Evolutionary conservation across 2,329 filamentous ascomycete species (phyloP).

Genomic region (Fusarium sp.): DNA sequence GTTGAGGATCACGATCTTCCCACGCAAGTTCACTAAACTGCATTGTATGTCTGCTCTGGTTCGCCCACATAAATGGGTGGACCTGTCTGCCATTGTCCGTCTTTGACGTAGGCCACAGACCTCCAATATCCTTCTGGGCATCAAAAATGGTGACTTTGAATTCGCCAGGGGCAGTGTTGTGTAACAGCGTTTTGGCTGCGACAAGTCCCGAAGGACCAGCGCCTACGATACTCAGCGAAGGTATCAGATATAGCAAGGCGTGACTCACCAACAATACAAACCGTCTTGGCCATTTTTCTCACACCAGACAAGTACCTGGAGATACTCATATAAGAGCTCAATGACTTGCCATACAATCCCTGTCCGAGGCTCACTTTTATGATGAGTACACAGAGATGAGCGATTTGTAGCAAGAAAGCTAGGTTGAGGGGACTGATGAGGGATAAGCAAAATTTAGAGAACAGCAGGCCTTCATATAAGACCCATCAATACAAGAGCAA

Average conservation of each 20-base stretch:
- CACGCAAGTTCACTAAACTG: constrained; percentile 78
- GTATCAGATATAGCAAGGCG: not conserved
- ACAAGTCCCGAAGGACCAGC: constrained; percentile 75
- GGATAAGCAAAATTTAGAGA: not conserved
- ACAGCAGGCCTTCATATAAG: not conserved
- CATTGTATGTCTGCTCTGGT: constrained; percentile 81
- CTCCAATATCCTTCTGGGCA: constrained; percentile 70
- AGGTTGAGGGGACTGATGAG: not conserved
- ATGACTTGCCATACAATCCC: not conserved
- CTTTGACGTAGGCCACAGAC: constrained; percentile 75
- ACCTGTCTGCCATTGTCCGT: constrained; percentile 61
- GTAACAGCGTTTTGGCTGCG: constrained; percentile 76
- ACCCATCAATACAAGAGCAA: not conserved
- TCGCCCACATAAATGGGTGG: constrained; percentile 75
- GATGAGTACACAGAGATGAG: constrained; percentile 26
- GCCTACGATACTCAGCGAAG: constrained; percentile 53
- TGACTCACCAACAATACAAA: constrained; percentile 53
- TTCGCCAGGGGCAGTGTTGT: constrained; percentile 60
- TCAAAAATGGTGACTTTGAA: constrained; percentile 80
- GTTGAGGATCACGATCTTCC: constrained; percentile 67
- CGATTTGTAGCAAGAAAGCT: constrained; percentile 30
- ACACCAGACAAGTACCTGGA: constrained; percentile 12
- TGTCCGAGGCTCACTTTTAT: constrained; percentile 6
- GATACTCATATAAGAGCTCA: constrained; percentile 32
- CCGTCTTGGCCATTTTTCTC: constrained; percentile 50